These are phyloP conservation scores for Stramenopiles sp. DNA, from an alignment of 352 stramenopile species.

Conservation along the genomic window DNA sequence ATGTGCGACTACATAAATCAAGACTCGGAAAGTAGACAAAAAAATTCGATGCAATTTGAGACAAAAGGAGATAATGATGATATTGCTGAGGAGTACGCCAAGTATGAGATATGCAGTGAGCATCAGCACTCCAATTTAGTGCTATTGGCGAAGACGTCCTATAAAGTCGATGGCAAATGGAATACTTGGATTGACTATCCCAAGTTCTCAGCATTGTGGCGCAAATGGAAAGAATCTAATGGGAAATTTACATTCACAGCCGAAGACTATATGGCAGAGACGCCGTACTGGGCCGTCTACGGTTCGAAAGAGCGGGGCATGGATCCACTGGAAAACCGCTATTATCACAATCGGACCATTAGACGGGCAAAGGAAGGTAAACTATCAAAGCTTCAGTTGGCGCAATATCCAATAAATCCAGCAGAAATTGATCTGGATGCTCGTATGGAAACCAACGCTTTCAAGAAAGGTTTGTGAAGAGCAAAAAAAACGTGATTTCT, in stretches of 20 bases:
- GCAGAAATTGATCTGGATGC: not conserved
- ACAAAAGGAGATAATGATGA: slow-evolving; percentile 18
- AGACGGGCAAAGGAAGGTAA: slow-evolving; percentile 57
- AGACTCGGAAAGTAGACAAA: not conserved
- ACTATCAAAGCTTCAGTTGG: slow-evolving; percentile 46
- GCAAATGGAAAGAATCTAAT: slow-evolving; percentile 19
- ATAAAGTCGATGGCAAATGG: slow-evolving; percentile 68
- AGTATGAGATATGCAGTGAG: slow-evolving; percentile 79
- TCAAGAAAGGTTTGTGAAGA: too few species aligned
- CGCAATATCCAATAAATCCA: not conserved
- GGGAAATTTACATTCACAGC: slow-evolving; percentile 47
- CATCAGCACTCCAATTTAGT: slow-evolving; percentile 89
- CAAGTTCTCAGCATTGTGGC: slow-evolving; percentile 43
- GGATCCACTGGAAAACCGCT: slow-evolving; percentile 77
- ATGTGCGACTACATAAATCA: not conserved
- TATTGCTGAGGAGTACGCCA: slow-evolving; percentile 43
- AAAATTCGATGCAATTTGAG: not conserved
- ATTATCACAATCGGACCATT: slow-evolving; percentile 19
- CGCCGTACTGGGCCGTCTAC: slow-evolving; percentile 83
- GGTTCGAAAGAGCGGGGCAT: slow-evolving; percentile 84
- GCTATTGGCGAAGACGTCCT: slow-evolving; percentile 71
- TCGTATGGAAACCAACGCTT: not conserved
- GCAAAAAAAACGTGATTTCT: too few species aligned
- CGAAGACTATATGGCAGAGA: slow-evolving; percentile 79
- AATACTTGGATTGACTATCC: slow-evolving; percentile 98